Conservation (phyloP, 106 monocot genomes). For the Apostasia ramifera region DNA sequence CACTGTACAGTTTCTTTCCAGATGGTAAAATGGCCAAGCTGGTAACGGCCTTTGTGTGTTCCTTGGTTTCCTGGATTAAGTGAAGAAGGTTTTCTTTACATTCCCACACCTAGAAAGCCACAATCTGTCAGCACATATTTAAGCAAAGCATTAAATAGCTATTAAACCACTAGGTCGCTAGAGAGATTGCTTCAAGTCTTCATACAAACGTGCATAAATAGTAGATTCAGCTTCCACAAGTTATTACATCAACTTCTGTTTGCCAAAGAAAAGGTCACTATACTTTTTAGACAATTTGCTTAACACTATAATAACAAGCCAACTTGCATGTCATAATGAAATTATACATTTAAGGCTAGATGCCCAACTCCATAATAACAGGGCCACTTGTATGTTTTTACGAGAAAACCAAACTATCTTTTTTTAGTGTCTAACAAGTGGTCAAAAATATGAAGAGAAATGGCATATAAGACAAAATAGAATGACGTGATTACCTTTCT, state of each 20-base stretch:
- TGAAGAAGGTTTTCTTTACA: constrained; percentile 32
- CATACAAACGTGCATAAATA: neutral
- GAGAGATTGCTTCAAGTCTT: too few relatives aligned
- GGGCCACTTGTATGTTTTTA: neutral
- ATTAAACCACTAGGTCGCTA: neutral
- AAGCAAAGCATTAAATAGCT: neutral
- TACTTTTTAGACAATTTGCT: neutral
- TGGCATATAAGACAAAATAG: neutral
- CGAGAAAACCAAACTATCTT: neutral
- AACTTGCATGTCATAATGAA: too few relatives aligned
- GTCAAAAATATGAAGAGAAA: neutral
- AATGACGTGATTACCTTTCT: too few relatives aligned
- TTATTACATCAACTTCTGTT: neutral
- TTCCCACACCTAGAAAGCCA: constrained; percentile 26
- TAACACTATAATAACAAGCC: neutral
- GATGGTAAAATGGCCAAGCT: constrained; percentile 34
- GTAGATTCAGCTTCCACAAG: neutral
- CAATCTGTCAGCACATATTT: neutral
- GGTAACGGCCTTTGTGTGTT: constrained; percentile 51
- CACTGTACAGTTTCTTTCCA: constrained; percentile 45
- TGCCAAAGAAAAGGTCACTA: neutral
- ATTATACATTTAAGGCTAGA: too few relatives aligned
- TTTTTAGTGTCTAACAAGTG: neutral
- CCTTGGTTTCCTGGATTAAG: constrained; percentile 30
- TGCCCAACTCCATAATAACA: neutral